Evolutionary conservation across 2,329 filamentous ascomycete genomes (phyloP), one percentile per base, ranked within the genome.

Genomic region (Arthrobotrys iridis): DNA sequence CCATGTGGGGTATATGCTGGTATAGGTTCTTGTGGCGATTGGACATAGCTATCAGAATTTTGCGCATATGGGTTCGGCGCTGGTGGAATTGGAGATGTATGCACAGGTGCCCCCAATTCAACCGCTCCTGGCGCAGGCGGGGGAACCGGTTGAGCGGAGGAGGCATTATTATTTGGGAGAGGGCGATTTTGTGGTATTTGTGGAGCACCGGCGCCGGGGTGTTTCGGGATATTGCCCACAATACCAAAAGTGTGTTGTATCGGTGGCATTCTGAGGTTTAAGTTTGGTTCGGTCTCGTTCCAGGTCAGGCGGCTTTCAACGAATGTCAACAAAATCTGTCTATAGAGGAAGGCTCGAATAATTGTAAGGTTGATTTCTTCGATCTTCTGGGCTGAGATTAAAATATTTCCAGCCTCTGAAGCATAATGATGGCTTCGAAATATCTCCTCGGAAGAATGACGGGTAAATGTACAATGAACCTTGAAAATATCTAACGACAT

Each of bases 241-340:
- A 33, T 37, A 26, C 66, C 66, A n/a, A 62, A 71, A 4, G 66
- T 71, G 46, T 71, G 66, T 71, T 71, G 66, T 43, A n/a, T 7
- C 10, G 55, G 48, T 71, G 66, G 66, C 66, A 71, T 71, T 62
- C 41, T 52, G 26, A 33, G 2, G 10, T 33, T 40, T 2, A 37
- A 15, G 3, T 52, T 30, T 15, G 46, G 46, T n/a, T n/a, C n/a
- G n/a, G n/a, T n/a, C n/a, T n/a, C n/a, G n/a, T n/a, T n/a, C n/a
- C 22, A 28, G 26, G 24, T 50, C 28, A 35, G 46, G 15, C 46
- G 26, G 22, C 46, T 52, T n/a, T n/a, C n/a, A n/a, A n/a, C n/a
- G n/a, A n/a, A n/a, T n/a, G 46, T 18, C 22, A 48, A 48, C 15
- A 48, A 22, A 22, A 18, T 45, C 5, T 7, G 13, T 45, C 20